Evolutionary conservation across 2,329 filamentous ascomycete genomes (phyloP).

Genomic region (Botrytis fragariae): DNA sequence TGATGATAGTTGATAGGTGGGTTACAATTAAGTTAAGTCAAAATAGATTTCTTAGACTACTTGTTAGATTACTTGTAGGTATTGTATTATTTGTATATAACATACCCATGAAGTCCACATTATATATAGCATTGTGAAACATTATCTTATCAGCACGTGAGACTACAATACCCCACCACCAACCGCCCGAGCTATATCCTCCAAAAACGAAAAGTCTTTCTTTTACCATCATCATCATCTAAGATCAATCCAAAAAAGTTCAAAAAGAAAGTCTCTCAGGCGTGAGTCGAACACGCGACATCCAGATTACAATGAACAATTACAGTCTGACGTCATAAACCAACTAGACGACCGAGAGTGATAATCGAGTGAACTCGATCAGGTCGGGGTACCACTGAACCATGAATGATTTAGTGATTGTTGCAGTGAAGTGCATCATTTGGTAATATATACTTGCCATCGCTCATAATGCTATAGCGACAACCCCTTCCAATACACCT

Average conservation of each 20-base stretch:
- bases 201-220: background rate
- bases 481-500: background rate
- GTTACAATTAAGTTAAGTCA: background rate
- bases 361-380: slow-evolving; percentile 10
- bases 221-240: background rate
- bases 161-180: background rate
- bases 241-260: background rate
- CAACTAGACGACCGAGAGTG: slow-evolving; percentile 10
- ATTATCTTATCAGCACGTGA: background rate
- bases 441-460: background rate
- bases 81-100: too few species aligned
- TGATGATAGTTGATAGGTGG: background rate
- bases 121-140: background rate
- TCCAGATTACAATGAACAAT: slow-evolving; percentile 8
- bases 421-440: rapidly evolving
- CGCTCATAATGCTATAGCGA: rapidly evolving
- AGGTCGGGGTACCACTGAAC: slow-evolving; percentile 2
- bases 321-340: slow-evolving; percentile 16
- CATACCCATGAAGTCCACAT: too few species aligned
- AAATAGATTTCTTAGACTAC: too few species aligned
- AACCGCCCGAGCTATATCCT: background rate
- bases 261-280: background rate
- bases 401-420: background rate
- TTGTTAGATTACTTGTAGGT: too few species aligned
- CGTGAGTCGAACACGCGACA: slow-evolving; percentile 13